A percentile compares a stretch with the other conserved stretches of the same genome.
phyloP scores from a whole-genome alignment of 2,329 filamentous ascomycete species.

The Alternaria sp. region DNA sequence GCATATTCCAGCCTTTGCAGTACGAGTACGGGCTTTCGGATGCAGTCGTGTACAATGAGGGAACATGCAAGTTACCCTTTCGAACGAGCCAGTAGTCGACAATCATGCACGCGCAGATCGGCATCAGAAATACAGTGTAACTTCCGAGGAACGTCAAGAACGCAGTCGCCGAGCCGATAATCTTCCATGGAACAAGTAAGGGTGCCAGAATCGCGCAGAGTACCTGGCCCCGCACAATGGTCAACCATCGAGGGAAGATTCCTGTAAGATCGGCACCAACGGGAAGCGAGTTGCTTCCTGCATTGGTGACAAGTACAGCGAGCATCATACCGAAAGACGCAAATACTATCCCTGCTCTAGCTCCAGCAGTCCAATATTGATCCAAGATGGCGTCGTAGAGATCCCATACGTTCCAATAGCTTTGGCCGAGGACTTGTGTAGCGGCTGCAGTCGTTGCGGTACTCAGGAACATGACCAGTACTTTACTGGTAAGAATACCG shows the following conservation, averaged over 20 bases:
- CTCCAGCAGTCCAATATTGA: slow-evolving; percentile 26
- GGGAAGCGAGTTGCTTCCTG: slow-evolving; percentile 35
- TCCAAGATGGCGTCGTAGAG: slow-evolving; percentile 24
- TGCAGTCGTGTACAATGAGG: slow-evolving; percentile 18
- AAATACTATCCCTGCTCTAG: slow-evolving; percentile 36
- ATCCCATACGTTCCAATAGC: slow-evolving; percentile 34
- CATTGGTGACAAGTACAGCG: slow-evolving; percentile 32
- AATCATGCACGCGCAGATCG: slow-evolving; percentile 29
- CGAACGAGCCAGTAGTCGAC: slow-evolving; percentile 25
- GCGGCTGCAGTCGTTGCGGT: slow-evolving; percentile 20
- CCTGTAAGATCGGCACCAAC: slow-evolving; percentile 33
- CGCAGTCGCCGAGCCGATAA: slow-evolving; percentile 27
- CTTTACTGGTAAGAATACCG: slow-evolving; percentile 28
- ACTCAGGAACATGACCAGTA: slow-evolving; percentile 30
- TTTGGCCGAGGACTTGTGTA: slow-evolving; percentile 25
- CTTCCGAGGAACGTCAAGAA: slow-evolving; percentile 37
- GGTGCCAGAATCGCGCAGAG: slow-evolving; percentile 24
- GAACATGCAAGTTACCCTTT: slow-evolving; percentile 28
- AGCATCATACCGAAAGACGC: slow-evolving; percentile 34
- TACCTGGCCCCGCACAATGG: slow-evolving; percentile 32
- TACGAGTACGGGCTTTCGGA: slow-evolving; percentile 21
- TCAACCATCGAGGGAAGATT: slow-evolving; percentile 34
- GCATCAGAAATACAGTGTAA: slow-evolving; percentile 37
- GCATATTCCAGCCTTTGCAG: slow-evolving; percentile 28
- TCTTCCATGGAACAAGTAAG: slow-evolving; percentile 33